Base-by-base conservation (phyloP, 2,329 filamentous ascomycete species). In the Penicillium freii region DNA sequence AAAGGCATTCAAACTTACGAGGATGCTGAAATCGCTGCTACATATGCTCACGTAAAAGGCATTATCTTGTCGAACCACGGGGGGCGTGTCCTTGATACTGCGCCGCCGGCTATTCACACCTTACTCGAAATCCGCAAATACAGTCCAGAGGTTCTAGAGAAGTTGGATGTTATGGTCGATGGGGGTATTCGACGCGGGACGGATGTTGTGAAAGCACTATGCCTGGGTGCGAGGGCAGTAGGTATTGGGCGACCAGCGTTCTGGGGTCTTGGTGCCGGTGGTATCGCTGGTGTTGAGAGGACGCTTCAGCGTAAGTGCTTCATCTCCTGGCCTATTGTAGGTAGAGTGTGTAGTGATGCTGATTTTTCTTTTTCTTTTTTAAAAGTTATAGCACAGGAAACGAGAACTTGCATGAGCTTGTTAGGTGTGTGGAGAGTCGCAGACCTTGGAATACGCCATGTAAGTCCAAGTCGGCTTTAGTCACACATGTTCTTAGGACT, bases 191-290 rank as follows among this genome's bases (percentile, higher is more conserved):
- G 75, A 36, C 74, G 80, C 7, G 80, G 80, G 0, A 77, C 78
- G 0, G 80, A 82, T 56, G 75, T 82, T 6, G 71, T 82, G 23
- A 83, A 82, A 58, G 77, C 77, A 1, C 66, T 82, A 19, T 77
- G 77, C 5, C 71, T 83, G 0, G 81, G 81, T 0, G 80, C 79
- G 1, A 79, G 74, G 1, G 80, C 79, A 13, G 80, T 82, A 1
- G 78, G 80, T 0, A 71, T 83, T 8, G 81, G 80, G 6, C 51
- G 59, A 40, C 50, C 49, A 8, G 45, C 21, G 45, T 25, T 43
- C 13, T 43, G 40, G 40, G 40, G 40, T 19, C 40, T 43, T 27
- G 40, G 40, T 25, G 40, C 40, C 23, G 40, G 40, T 25, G 40
- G 40, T 25, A 13, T 43, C 4, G 40, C 40, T 25, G 40, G 40